Percentiles rank a stretch among this genome's conserved stretches.
phyloP scores from a whole-genome alignment of 805 yeast species.

The Yamadazyma philogaea region DNA sequence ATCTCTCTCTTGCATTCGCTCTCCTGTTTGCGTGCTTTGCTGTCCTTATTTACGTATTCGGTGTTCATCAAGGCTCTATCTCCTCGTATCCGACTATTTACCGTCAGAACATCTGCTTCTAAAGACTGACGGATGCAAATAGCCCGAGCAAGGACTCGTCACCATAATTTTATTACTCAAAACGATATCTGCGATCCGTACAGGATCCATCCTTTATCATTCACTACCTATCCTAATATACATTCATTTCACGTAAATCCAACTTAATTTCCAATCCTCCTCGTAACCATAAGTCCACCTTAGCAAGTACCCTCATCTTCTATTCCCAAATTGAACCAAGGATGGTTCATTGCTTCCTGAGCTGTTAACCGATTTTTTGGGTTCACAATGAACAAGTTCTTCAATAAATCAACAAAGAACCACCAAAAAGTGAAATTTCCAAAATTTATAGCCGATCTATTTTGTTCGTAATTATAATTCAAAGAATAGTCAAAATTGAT shows the following conservation, averaged over 20 bases:
- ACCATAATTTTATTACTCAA: neutral
- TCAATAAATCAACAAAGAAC: slow-evolving; percentile 51
- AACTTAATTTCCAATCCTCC: slow-evolving; percentile 1
- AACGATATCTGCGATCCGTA: no score
- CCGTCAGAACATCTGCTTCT: no score
- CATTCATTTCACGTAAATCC: slow-evolving; percentile 5
- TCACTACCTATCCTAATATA: slow-evolving; percentile 2
- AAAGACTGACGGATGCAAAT: no score
- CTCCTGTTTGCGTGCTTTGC: no score
- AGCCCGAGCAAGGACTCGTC: neutral
- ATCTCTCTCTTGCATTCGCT: no score
- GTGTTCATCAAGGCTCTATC: no score
- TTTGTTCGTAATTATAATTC: slow-evolving; percentile 36
- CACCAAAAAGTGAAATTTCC: slow-evolving; percentile 82
- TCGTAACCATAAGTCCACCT: no score
- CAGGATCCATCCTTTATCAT: no score
- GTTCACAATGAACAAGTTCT: slow-evolving; percentile 36
- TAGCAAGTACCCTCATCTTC: slow-evolving; percentile 43
- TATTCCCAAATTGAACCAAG: slow-evolving; percentile 48
- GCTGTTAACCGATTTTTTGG: slow-evolving; percentile 40
- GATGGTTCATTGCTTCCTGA: slow-evolving; percentile 42
- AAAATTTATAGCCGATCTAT: slow-evolving; percentile 42
- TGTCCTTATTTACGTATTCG: no score
- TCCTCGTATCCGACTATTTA: no score
- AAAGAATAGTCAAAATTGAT: slow-evolving; percentile 39